phyloP scores from a whole-genome alignment of 2,329 filamentous ascomycete species.

The Cladophialophora immunda region DNA sequence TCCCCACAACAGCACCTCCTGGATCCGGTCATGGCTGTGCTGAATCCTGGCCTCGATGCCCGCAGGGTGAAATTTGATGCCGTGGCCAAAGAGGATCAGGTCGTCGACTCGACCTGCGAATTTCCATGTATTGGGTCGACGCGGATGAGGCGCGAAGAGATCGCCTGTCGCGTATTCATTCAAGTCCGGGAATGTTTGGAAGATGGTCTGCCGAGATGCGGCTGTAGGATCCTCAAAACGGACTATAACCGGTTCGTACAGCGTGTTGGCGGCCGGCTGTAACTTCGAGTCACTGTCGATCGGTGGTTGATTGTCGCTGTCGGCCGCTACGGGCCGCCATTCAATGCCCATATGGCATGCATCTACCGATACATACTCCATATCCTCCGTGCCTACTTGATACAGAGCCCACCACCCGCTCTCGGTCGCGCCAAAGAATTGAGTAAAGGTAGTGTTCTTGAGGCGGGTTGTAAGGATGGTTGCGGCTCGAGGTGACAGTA shows the following conservation, averaged over 20 bases:
- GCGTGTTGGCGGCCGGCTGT: not conserved
- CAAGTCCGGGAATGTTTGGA: constrained; percentile 10
- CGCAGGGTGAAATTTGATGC: constrained; percentile 15
- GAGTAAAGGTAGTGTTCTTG: not conserved
- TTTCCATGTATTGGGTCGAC: constrained; percentile 13
- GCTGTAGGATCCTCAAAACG: not conserved
- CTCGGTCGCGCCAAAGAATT: constrained; percentile 20
- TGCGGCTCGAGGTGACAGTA: constrained; percentile 16
- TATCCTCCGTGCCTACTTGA: not conserved
- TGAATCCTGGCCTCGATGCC: constrained; percentile 6
- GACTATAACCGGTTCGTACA: constrained; percentile 16
- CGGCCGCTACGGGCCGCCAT: constrained; percentile 7
- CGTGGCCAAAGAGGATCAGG: constrained; percentile 16
- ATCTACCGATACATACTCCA: constrained; percentile 13
- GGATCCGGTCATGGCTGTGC: constrained; percentile 5
- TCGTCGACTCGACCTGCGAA: constrained; percentile 13
- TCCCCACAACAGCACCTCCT: constrained; percentile 16
- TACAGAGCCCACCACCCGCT: constrained; percentile 10
- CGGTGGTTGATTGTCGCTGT: not conserved
- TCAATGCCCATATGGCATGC: constrained; percentile 20
- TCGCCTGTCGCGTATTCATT: constrained; percentile 15
- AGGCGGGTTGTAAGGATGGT: not conserved
- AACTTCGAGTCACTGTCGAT: not conserved
- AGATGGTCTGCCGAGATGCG: constrained; percentile 7
- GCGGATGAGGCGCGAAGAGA: constrained; percentile 15